phyloP scores from a whole-genome alignment of 2,329 filamentous ascomycete species.

The Allantophomopsis lycopodina region DNA sequence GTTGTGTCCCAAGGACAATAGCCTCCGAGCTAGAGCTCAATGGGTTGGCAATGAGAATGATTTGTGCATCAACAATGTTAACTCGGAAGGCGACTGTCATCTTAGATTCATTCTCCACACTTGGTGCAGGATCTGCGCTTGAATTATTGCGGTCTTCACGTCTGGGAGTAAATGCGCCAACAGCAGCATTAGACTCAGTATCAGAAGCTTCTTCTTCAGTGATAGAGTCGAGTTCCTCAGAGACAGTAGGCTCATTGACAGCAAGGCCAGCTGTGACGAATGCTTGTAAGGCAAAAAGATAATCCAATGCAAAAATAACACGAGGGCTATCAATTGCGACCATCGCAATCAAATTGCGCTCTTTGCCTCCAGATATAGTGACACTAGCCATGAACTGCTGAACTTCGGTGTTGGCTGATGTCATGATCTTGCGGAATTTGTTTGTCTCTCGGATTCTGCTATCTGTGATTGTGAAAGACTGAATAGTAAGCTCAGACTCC shows the following conservation, averaged over 20 bases:
- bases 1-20: constrained; percentile 88
- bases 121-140: constrained; percentile 13
- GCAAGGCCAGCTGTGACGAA: constrained; percentile 66
- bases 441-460: constrained; percentile 81
- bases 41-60: constrained; percentile 93
- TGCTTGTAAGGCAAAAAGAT: constrained; percentile 77
- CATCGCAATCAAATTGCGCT: constrained; percentile 76
- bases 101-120: constrained; percentile 14
- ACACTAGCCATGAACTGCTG: constrained; percentile 98
- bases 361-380: constrained; percentile 75
- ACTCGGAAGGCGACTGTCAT: constrained; percentile 80
- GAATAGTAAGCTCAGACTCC: constrained; percentile 84
- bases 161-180: neutral
- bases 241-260: constrained; percentile 41
- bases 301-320: constrained; percentile 91
- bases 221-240: constrained; percentile 31
- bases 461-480: constrained; percentile 90
- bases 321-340: constrained; percentile 89
- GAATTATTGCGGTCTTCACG: constrained; percentile 5
- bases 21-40: constrained; percentile 83
- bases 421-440: constrained; percentile 98
- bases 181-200: constrained; percentile 31
- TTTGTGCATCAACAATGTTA: constrained; percentile 90
- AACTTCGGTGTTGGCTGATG: constrained; percentile 83
- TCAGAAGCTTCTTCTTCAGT: constrained; percentile 47